Conservation (phyloP, 495 filamentous ascomycete species). For the Penicillium longicatenatum region DNA sequence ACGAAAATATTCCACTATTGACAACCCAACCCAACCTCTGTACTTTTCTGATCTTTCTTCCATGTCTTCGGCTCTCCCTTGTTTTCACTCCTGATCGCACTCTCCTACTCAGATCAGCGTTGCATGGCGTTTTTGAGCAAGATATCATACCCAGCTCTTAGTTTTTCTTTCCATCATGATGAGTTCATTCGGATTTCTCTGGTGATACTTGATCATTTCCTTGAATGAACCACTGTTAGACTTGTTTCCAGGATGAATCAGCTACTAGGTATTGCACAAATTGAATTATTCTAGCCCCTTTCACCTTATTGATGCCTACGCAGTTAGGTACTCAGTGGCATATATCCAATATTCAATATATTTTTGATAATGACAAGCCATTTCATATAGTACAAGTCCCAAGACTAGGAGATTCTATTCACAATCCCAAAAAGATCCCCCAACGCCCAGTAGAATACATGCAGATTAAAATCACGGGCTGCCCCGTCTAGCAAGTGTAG, state of each 20-base stretch:
- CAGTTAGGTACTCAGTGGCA: no score
- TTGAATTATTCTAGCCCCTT: neutral
- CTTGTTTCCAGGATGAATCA: neutral
- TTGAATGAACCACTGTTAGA: neutral
- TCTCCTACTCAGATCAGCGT: conserved; percentile 24
- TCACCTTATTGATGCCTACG: no score
- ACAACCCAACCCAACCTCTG: neutral
- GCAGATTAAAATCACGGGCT: conserved; percentile 20
- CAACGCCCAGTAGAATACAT: conserved; percentile 23
- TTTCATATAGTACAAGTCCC: conserved; percentile 23
- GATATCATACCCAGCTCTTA: conserved; percentile 36
- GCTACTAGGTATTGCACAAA: neutral
- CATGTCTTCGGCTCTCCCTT: conserved; percentile 9
- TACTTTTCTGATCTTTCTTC: conserved; percentile 13
- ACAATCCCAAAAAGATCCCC: conserved; percentile 18
- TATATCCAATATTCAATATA: neutral
- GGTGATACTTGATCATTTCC: neutral
- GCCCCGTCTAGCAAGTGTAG: conserved; percentile 12
- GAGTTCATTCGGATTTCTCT: neutral
- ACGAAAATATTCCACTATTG: neutral
- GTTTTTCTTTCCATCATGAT: neutral
- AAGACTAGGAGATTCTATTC: conserved; percentile 26
- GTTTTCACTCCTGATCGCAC: conserved; percentile 9
- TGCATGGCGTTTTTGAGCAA: conserved; percentile 36
- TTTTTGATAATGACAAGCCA: conserved; percentile 10